Conservation (phyloP, 2,329 filamentous ascomycete species). For the Hortaea sp. region DNA sequence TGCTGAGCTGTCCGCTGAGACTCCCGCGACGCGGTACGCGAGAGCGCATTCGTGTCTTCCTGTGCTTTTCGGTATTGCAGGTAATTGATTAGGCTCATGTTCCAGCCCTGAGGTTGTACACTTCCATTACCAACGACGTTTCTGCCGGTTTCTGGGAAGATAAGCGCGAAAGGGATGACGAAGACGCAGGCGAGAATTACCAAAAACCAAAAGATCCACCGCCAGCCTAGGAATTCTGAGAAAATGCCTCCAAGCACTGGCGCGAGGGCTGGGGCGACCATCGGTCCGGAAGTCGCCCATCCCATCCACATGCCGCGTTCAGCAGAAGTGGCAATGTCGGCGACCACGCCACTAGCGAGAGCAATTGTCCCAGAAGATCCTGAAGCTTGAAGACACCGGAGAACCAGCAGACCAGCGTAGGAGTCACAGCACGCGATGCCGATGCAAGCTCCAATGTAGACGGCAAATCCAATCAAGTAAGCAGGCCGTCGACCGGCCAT, state of each 20-base stretch:
- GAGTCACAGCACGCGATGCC: conserved; percentile 12
- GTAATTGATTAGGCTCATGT: conserved; percentile 19
- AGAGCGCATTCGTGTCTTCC: conserved; percentile 9
- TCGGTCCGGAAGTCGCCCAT: conserved; percentile 20
- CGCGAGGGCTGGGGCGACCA: conserved; percentile 14
- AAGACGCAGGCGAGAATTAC: conserved; percentile 27
- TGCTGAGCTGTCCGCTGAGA: conserved; percentile 14
- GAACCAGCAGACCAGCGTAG: conserved; percentile 13
- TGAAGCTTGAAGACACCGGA: conserved; percentile 23
- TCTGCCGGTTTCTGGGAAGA: conserved; percentile 30
- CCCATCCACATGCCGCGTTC: conserved; percentile 26
- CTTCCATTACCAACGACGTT: conserved; percentile 31
- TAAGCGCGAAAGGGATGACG: conserved; percentile 17
- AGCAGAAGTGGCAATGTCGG: conserved; percentile 22
- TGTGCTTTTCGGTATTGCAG: conserved; percentile 9
- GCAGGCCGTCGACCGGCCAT: conserved; percentile 15
- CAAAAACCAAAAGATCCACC: conserved; percentile 34
- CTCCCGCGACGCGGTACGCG: conserved; percentile 16
- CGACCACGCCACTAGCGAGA: conserved; percentile 23
- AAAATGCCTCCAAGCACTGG: conserved; percentile 20
- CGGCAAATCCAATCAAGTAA: conserved; percentile 14
- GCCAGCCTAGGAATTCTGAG: conserved; percentile 20
- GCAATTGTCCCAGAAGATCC: conserved; percentile 32
- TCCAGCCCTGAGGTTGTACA: conserved; percentile 21
- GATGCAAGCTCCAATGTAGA: conserved; percentile 16